Conservation (phyloP, 2,329 filamentous ascomycete species). For the Hymenoscyphus repandus region DNA sequence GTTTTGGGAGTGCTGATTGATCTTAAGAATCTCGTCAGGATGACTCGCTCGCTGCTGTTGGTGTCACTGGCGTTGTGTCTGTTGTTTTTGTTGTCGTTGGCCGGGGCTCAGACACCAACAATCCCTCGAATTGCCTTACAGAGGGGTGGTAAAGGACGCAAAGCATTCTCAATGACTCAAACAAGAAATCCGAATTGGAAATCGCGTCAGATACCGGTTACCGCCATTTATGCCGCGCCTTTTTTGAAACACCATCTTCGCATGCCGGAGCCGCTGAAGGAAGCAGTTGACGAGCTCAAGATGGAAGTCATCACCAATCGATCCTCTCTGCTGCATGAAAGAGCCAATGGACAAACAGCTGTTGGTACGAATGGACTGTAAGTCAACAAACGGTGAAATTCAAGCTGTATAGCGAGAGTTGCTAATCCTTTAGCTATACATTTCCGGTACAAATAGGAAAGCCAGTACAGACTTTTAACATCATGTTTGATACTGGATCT, state of each 20-base stretch:
- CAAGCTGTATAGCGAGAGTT: not conserved
- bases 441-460: constrained; percentile 20
- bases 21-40: not conserved
- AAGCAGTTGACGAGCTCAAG: constrained; percentile 4
- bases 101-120: not conserved
- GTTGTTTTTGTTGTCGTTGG: not conserved
- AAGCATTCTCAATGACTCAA: constrained; percentile 9
- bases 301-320: not conserved
- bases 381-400: constrained; percentile 2
- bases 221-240: constrained; percentile 14
- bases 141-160: not conserved
- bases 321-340: not conserved
- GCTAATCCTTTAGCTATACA: constrained; percentile 13
- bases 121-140: not conserved
- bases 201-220: constrained; percentile 8
- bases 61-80: not conserved
- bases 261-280: constrained; percentile 15
- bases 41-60: not conserved
- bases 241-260: constrained; percentile 18
- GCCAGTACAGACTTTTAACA: constrained; percentile 18
- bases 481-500: constrained; percentile 24
- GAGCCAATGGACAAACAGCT: constrained; percentile 15
- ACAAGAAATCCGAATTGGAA: constrained; percentile 15
- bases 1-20: too few relatives aligned
- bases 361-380: constrained; percentile 14